Base-by-base conservation (phyloP, 2,329 filamentous ascomycete species). In the Diaporthe sp. region DNA sequence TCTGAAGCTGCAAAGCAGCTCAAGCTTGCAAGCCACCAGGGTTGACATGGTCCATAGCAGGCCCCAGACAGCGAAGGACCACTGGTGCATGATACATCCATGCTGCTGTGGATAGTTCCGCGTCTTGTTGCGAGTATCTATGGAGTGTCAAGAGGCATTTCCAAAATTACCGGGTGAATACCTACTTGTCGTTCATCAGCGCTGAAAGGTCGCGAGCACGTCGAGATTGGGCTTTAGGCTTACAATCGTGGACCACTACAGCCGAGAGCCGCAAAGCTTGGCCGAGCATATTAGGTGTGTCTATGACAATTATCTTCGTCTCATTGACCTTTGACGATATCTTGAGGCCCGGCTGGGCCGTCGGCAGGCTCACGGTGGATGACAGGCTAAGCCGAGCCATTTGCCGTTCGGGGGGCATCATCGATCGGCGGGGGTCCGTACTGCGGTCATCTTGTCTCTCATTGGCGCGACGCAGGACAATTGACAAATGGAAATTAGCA, bases 401-500 rank as follows among this genome's bases (percentile, higher is more conserved):
- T 50, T 66, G 70, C 69, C 70, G 55, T 55, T 59, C 39, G 30
- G 37, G 30, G 37, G 35, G 30, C n/a, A 50, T 59, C 42, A 39
- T 50, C 25, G 63, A 63, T 44, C 35, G 42, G 65, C 39, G 58
- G 56, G 65, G 65, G 42, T 55, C 71, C 65, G 47, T 68, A 53
- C 56, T 44, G 72, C 35, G 55, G 55, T 22, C 59, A 27, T 39
- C 50, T 53, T 55, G 42, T 47, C 37, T 59, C 53, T 70, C 39
- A 68, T 73, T 61, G 71, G 71, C 63, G 63, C 56, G 44, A 22
- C 30, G 39, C 37, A 50, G 56, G 39, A 53, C 61, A 42, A 50
- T 37, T 73, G 37, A 27, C 32, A 68, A 68, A 68, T 68, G 47
- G 15, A 68, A 66, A 68, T 53, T 68, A 53, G 63, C 63, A 68